Percentiles rank a stretch among this genome's conserved stretches.
phyloP scores from a whole-genome alignment of 352 stramenopile species.

The Pythium diclinum region DNA sequence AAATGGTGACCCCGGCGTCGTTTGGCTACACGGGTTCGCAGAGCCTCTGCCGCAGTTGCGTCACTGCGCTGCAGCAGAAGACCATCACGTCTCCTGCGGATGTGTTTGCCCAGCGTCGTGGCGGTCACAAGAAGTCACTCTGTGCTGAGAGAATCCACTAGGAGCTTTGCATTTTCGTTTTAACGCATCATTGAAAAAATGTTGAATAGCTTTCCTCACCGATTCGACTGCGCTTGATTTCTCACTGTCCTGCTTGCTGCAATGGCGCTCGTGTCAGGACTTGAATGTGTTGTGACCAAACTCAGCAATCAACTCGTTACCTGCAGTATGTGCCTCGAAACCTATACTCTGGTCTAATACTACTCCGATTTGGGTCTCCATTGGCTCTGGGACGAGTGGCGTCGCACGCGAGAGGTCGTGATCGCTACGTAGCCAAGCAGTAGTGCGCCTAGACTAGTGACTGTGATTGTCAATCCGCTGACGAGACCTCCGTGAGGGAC shows the following conservation, averaged over 20 bases:
- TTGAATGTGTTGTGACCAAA: too few relatives aligned
- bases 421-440: slow-evolving; percentile 22
- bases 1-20: slow-evolving; percentile 72
- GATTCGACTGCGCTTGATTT: too few relatives aligned
- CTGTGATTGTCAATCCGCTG: slow-evolving; percentile 23
- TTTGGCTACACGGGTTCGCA: slow-evolving; percentile 79
- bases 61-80: slow-evolving; percentile 83
- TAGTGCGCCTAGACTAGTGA: slow-evolving; percentile 24
- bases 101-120: slow-evolving; percentile 78
- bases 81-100: slow-evolving; percentile 79
- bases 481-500: slow-evolving; percentile 19
- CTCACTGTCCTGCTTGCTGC: too few relatives aligned
- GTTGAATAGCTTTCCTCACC: too few relatives aligned
- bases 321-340: too few relatives aligned
- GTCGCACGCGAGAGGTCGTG: neutral
- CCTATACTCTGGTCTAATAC: too few relatives aligned
- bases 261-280: too few relatives aligned
- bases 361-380: slow-evolving; percentile 14
- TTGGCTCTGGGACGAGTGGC: neutral
- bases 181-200: too few relatives aligned
- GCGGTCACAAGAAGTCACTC: slow-evolving; percentile 39
- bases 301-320: too few relatives aligned
- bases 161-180: too few relatives aligned
- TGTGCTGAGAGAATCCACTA: slow-evolving; percentile 50
- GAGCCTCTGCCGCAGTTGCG: slow-evolving; percentile 78